Evolutionary conservation across 2,329 filamentous ascomycete species (phyloP).

Genomic region (Rhynchosporium graminicola): DNA sequence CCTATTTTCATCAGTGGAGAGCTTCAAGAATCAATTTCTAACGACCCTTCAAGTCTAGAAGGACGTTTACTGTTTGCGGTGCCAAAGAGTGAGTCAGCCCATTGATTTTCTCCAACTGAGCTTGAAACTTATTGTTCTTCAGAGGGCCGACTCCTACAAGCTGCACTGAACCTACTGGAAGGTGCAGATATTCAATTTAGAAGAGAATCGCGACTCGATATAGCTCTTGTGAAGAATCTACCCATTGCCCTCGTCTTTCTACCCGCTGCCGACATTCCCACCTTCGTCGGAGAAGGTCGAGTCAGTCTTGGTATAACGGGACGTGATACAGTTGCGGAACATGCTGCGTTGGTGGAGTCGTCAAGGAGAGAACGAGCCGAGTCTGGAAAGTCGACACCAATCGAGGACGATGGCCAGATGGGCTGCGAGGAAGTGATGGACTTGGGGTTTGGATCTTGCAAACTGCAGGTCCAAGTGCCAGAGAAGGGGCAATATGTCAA

Average conservation of each 20-base stretch:
- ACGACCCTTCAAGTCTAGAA: constrained; percentile 67
- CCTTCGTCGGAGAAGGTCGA: constrained; percentile 91
- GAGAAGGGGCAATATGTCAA: constrained; percentile 73
- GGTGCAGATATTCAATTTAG: constrained; percentile 97
- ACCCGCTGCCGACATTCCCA: constrained; percentile 94
- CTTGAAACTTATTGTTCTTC: constrained; percentile 19
- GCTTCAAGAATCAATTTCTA: constrained; percentile 48
- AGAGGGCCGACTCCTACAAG: constrained; percentile 93
- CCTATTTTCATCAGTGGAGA: constrained; percentile 25
- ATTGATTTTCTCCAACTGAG: not conserved
- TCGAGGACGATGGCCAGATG: constrained; percentile 45
- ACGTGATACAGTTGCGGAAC: constrained; percentile 87
- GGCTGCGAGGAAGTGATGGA: constrained; percentile 82
- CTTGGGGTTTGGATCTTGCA: constrained; percentile 86
- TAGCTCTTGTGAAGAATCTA: constrained; percentile 95
- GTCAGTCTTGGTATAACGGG: constrained; percentile 96
- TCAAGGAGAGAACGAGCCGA: constrained; percentile 51
- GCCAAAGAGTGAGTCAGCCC: constrained; percentile 80
- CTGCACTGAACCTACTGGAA: constrained; percentile 84
- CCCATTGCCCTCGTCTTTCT: constrained; percentile 96
- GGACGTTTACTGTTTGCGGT: constrained; percentile 93
- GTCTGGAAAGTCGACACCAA: constrained; percentile 48
- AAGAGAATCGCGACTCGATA: constrained; percentile 91
- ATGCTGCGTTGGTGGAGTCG: constrained; percentile 66
- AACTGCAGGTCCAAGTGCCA: constrained; percentile 95